These are phyloP conservation scores for Aspergillus hancockii DNA, from an alignment of 495 filamentous ascomycete species.

Conservation along the genomic window DNA sequence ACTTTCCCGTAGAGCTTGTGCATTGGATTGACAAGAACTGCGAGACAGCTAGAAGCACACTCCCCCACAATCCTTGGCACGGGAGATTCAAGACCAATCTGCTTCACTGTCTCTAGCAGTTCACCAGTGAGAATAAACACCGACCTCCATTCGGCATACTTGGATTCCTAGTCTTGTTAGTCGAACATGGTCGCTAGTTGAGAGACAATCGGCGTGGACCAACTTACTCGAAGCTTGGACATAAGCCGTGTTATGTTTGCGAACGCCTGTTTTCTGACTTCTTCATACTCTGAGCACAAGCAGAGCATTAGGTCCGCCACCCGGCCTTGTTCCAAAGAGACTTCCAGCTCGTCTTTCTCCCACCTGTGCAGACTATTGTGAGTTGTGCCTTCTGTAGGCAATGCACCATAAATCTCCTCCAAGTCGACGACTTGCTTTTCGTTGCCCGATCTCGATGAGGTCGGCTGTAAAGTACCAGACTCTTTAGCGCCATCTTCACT, in stretches of 20 bases:
- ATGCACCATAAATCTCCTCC: slow-evolving; percentile 40
- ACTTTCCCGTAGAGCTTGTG: slow-evolving; percentile 85
- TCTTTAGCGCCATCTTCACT: slow-evolving; percentile 21
- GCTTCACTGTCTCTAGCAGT: slow-evolving; percentile 68
- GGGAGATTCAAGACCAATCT: slow-evolving; percentile 52
- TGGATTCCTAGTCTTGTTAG: slow-evolving; percentile 48
- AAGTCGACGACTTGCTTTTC: slow-evolving; percentile 31
- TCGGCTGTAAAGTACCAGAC: slow-evolving; percentile 17
- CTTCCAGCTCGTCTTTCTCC: slow-evolving; percentile 71
- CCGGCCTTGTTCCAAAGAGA: slow-evolving; percentile 72
- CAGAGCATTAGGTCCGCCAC: slow-evolving; percentile 68
- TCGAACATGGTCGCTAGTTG: not conserved
- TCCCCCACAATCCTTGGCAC: slow-evolving; percentile 72
- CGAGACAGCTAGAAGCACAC: slow-evolving; percentile 69
- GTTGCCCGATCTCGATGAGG: slow-evolving; percentile 4
- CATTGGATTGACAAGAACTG: slow-evolving; percentile 71
- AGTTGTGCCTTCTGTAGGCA: slow-evolving; percentile 43
- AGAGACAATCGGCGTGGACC: no score
- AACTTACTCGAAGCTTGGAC: slow-evolving; percentile 58
- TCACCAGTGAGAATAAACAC: slow-evolving; percentile 76
- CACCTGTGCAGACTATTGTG: slow-evolving; percentile 57
- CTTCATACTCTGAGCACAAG: slow-evolving; percentile 69
- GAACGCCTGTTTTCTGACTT: slow-evolving; percentile 77
- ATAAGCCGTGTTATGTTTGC: slow-evolving; percentile 64
- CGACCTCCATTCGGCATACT: slow-evolving; percentile 74